Evolutionary conservation across 768 basidiomycete genomes (phyloP), one percentile per base, ranked within the genome.

Genomic region (Termitomyces sp.): DNA sequence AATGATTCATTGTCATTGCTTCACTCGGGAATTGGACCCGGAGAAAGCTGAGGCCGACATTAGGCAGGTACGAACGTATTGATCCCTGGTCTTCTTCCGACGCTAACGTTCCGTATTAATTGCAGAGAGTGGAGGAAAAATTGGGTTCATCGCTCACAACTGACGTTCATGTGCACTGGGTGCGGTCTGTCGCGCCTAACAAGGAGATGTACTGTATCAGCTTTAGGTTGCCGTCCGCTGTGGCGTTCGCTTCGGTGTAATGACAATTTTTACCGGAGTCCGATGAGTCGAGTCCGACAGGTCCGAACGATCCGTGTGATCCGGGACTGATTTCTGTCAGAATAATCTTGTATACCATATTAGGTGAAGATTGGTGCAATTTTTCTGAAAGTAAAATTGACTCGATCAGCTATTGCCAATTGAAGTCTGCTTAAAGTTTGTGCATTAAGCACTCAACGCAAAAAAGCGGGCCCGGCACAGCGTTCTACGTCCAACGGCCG

Each of bases 141-240:
- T 75, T 97, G 35, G 88, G 86, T 35, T 71, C 79, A 65, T 57
- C 75, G 40, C 67, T 96, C 56, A 75, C 76, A 15, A 75, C 78
- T 12, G 81, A 84, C 24, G 77, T 80, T 42, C 71, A 73, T 15
- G 71, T 93, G 8, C 89, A 94, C 68, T 81, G 88, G 65, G 96
- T 99, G 53, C 88, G 97, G 58, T 89, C 90, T 11, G 97, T 98
- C 11, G 94, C 97, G 1, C 96, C 96, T 7, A 91, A 87, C 75
- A 98, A 99, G 76, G 90, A 94, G 69, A 98, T 98, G 96, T 98
- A 96, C 73, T 96, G 96, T 74, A 84, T 99, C 58, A 90, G 90
- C 73, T 98, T 99, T 80, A 73, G 78, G 20, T 72, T 77, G 38
- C 76, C 79, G 39, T 64, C 69, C 33, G 74, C 71, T 58, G 81